phyloP scores from a whole-genome alignment of 768 basidiomycete species.

The Podaxis mareebaensis region DNA sequence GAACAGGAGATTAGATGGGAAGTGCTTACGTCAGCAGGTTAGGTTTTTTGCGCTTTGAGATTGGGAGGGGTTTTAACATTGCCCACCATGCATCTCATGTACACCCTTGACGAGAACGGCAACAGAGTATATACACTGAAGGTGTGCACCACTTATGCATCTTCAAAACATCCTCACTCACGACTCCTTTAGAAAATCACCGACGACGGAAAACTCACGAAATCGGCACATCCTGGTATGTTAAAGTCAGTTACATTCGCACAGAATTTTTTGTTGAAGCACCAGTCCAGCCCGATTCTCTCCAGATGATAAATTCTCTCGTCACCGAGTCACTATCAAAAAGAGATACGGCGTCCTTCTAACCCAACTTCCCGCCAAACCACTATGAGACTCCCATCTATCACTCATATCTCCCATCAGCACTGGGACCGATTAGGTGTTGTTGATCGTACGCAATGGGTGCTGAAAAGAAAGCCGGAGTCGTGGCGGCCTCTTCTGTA shows the following conservation, averaged over 20 bases:
- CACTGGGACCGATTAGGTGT: neutral
- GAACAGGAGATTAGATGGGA: neutral
- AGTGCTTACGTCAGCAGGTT: conserved; percentile 3
- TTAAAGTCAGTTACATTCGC: conserved; percentile 8
- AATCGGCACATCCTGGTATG: conserved; percentile 96
- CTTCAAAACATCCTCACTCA: neutral
- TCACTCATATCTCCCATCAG: neutral
- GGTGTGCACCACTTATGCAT: conserved; percentile 43
- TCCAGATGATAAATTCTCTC: conserved; percentile 98
- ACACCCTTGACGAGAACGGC: conserved; percentile 74
- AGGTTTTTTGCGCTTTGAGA: neutral
- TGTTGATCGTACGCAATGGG: neutral
- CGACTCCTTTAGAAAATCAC: conserved; percentile 73
- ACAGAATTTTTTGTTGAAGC: conserved; percentile 8
- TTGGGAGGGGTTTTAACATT: neutral
- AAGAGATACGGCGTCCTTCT: conserved; percentile 87
- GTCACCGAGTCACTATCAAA: conserved; percentile 97
- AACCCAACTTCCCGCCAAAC: conserved; percentile 88
- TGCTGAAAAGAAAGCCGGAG: neutral
- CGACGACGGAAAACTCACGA: conserved; percentile 78
- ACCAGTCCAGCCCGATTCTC: conserved; percentile 83
- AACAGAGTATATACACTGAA: conserved; percentile 92
- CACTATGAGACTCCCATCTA: conserved; percentile 54
- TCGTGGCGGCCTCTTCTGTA: no score
- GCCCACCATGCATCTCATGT: conserved; percentile 95